A percentile compares a stretch with the other conserved stretches of the same genome.
Evolutionary conservation across 164 flowering plant species (phyloP).

Genomic region (Vitis riparia): DNA sequence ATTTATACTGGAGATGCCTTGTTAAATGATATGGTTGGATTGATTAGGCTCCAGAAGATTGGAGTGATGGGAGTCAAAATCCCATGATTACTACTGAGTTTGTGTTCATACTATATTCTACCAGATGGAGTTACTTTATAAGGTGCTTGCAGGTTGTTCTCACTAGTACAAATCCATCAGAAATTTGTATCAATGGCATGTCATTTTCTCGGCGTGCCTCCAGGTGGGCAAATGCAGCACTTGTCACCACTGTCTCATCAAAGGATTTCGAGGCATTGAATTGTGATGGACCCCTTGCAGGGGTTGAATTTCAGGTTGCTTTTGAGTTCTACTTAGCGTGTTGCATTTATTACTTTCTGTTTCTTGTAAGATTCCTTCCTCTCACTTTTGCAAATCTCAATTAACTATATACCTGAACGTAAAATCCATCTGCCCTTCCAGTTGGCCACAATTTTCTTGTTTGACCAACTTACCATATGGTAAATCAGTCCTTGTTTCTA

Average conservation of each 20-base stretch:
- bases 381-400: background rate
- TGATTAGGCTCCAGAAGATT: background rate
- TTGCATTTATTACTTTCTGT: background rate
- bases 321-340: background rate
- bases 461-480: background rate
- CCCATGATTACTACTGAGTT: too few species aligned
- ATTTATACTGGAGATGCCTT: too few species aligned
- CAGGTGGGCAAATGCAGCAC: conserved; percentile 98
- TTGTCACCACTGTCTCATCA: conserved; percentile 77
- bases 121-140: background rate
- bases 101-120: background rate
- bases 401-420: too few species aligned
- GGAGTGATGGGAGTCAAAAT: too few species aligned
- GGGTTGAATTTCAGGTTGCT: conserved; percentile 88
- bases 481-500: background rate
- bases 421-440: background rate
- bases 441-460: background rate
- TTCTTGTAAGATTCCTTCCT: background rate
- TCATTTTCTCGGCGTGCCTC: conserved; percentile 95
- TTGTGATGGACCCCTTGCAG: conserved; percentile 85
- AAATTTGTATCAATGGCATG: conserved; percentile 98
- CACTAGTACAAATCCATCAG: conserved; percentile 87
- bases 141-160: conserved; percentile 81
- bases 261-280: conserved; percentile 66
- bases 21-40: background rate